phyloP scores from a whole-genome alignment of 345 rosid genomes.

The Abelmoschus esculentus region DNA sequence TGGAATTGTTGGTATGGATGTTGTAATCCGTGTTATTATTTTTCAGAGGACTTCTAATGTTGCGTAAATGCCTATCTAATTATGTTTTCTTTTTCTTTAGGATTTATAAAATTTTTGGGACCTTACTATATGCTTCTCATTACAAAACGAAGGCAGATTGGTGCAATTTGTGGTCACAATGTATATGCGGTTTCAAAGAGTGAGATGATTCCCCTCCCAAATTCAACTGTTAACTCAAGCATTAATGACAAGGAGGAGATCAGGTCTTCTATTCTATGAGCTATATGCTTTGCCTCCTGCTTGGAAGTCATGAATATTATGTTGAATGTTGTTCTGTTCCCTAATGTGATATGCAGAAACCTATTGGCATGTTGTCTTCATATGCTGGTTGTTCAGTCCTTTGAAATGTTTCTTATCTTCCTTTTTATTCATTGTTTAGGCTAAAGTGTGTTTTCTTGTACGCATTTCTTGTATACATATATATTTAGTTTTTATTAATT shows the following conservation, averaged over 20 bases:
- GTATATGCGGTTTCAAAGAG: constrained; percentile 74
- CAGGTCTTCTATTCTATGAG: constrained; percentile 45
- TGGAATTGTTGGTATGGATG: constrained; percentile 78
- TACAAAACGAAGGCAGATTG: constrained; percentile 79
- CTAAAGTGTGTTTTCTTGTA: background rate
- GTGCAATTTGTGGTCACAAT: constrained; percentile 79
- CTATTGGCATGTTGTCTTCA: background rate
- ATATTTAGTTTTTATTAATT: constrained; percentile 3
- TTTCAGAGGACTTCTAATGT: background rate
- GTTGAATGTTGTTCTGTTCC: background rate
- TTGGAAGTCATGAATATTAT: constrained; percentile 7
- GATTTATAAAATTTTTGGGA: constrained; percentile 87
- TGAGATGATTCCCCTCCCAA: constrained; percentile 70
- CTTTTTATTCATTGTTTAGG: background rate
- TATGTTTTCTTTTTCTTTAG: constrained; percentile 23
- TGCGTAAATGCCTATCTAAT: constrained; percentile 1
- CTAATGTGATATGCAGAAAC: background rate
- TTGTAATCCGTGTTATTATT: background rate
- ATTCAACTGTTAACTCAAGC: constrained; percentile 40
- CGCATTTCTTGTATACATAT: background rate
- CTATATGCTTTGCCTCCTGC: constrained; percentile 7
- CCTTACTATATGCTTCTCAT: constrained; percentile 94
- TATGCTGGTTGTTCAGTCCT: background rate
- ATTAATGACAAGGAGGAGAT: constrained; percentile 52
- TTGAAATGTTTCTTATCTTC: background rate